Conservation (phyloP, 768 basidiomycete species). For the Mycena sanguinolenta region DNA sequence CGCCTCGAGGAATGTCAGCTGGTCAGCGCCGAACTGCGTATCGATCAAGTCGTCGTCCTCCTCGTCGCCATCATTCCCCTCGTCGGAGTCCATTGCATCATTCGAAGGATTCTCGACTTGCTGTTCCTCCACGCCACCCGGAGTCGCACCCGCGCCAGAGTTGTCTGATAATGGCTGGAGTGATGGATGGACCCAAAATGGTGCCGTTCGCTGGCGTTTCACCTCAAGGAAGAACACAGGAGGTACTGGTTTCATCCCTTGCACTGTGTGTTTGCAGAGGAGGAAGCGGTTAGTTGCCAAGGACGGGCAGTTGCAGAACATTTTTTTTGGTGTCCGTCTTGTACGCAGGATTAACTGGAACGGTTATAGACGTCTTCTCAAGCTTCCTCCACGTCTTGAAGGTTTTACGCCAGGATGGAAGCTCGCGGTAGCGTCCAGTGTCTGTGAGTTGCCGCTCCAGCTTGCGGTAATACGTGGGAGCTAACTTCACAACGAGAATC, state of each 20-base stretch:
- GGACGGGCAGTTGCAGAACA: conserved; percentile 43
- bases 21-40: not conserved
- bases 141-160: not conserved
- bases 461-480: conserved; percentile 44
- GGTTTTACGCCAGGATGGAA: conserved; percentile 42
- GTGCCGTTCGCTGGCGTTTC: conserved; percentile 33
- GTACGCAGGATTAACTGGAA: conserved; percentile 43
- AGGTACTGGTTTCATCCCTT: conserved; percentile 37
- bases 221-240: conserved; percentile 43
- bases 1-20: not conserved
- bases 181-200: conserved; percentile 40
- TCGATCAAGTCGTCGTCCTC: conserved; percentile 24
- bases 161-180: conserved; percentile 30
- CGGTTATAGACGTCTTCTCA: conserved; percentile 37
- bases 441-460: conserved; percentile 37
- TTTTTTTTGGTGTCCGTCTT: conserved; percentile 36
- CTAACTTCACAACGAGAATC: conserved; percentile 48
- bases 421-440: conserved; percentile 41
- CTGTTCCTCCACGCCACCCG: not conserved
- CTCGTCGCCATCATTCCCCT: too few species aligned
- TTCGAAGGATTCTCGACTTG: not conserved
- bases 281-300: conserved; percentile 42
- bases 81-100: not conserved
- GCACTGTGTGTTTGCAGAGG: conserved; percentile 46
- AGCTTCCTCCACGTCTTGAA: conserved; percentile 43